These are phyloP conservation scores for Gossypium thurberi DNA, from an alignment of 345 rosid genomes.

Conservation along the genomic window DNA sequence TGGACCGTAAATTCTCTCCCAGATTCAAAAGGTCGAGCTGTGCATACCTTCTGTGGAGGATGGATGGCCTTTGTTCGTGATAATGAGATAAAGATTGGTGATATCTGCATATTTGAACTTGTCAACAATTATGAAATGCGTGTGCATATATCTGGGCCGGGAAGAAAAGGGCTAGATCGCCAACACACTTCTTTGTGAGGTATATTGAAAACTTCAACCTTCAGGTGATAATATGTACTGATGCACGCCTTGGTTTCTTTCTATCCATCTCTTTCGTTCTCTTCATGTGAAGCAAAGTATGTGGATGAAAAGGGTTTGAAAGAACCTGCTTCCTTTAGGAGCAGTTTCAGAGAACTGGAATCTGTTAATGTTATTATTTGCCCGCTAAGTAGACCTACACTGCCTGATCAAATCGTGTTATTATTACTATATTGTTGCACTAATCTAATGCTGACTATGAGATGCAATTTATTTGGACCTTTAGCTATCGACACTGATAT, in stretches of 20 bases:
- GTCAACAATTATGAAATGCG: conserved; percentile 43
- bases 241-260: conserved; percentile 1
- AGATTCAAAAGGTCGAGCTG: conserved; percentile 45
- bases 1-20: conserved; percentile 68
- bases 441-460: neutral
- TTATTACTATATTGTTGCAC: neutral
- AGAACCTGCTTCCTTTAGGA: neutral
- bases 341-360: neutral
- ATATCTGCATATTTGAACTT: conserved; percentile 60
- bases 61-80: conserved; percentile 66
- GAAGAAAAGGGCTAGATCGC: conserved; percentile 19
- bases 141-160: conserved; percentile 46
- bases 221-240: neutral
- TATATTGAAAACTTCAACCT: neutral
- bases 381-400: neutral
- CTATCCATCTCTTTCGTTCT: neutral
- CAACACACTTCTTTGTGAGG: conserved; percentile 16
- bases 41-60: conserved; percentile 57
- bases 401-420: neutral
- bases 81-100: conserved; percentile 44
- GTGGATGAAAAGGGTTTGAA: neutral
- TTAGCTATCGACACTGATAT: neutral
- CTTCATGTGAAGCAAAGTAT: neutral
- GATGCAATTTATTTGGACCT: neutral
- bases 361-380: too few species aligned